Evolutionary conservation across 352 stramenopile species (phyloP).

Genomic region (Pythium phragmiticola): DNA sequence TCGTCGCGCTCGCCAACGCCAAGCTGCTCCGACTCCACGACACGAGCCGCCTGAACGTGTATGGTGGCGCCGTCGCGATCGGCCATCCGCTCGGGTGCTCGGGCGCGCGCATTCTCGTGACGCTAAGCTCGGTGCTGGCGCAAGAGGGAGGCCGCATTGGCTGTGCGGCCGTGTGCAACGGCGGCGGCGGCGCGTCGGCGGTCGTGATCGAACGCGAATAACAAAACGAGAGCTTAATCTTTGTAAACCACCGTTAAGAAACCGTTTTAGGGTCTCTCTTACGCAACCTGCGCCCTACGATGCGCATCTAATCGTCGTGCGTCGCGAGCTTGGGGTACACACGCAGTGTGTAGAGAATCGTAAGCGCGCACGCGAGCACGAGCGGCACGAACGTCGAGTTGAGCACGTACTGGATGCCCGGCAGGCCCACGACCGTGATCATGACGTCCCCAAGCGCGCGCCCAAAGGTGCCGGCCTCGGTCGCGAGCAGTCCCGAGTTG

Average conservation of each 20-base stretch:
- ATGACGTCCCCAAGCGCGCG: slow-evolving; percentile 83
- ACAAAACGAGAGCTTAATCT: neutral
- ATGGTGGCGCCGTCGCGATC: slow-evolving; percentile 81
- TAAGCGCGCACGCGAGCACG: slow-evolving; percentile 50
- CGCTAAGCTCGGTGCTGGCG: slow-evolving; percentile 90
- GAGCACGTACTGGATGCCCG: slow-evolving; percentile 80
- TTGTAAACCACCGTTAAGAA: too few species aligned
- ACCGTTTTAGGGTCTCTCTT: too few species aligned
- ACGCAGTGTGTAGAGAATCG: slow-evolving; percentile 66
- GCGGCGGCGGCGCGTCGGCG: slow-evolving; percentile 93
- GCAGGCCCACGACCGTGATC: slow-evolving; percentile 82
- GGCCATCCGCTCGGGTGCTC: slow-evolving; percentile 70
- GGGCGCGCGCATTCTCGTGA: slow-evolving; percentile 90
- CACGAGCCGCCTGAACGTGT: slow-evolving; percentile 90
- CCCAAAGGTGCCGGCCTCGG: slow-evolving; percentile 89
- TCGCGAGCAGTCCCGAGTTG: slow-evolving; percentile 94
- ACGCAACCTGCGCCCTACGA: neutral
- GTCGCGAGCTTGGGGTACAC: slow-evolving; percentile 70
- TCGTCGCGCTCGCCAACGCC: slow-evolving; percentile 93
- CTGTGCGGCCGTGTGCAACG: slow-evolving; percentile 96
- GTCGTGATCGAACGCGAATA: slow-evolving; percentile 90
- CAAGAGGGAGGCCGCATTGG: slow-evolving; percentile 89
- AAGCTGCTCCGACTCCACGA: slow-evolving; percentile 86
- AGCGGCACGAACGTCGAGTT: slow-evolving; percentile 83
- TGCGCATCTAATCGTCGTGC: slow-evolving; percentile 32